These are phyloP conservation scores for Clitoria ternatea DNA, from an alignment of 306 rosid genomes.

Conservation along the genomic window DNA sequence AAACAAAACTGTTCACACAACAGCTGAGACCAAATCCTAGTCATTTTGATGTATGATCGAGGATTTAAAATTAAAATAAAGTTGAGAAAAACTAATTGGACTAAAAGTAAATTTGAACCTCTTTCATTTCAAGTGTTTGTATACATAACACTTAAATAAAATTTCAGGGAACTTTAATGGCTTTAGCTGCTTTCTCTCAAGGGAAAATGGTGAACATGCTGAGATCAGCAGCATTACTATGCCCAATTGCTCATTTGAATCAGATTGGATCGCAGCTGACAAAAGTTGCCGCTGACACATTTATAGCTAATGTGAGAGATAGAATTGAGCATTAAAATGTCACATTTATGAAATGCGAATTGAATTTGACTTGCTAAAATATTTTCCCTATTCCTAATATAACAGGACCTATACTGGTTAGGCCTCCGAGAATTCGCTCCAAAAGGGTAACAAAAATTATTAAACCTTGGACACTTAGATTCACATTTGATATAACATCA, in stretches of 20 bases:
- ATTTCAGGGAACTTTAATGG: conserved; percentile 73
- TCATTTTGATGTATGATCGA: not conserved
- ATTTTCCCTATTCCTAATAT: not conserved
- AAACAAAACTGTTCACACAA: not conserved
- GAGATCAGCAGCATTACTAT: conserved; percentile 67
- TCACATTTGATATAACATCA: no score
- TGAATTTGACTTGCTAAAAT: not conserved
- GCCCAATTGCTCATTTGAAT: conserved; percentile 73
- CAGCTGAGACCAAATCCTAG: not conserved
- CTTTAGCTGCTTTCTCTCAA: conserved; percentile 57
- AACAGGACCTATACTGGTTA: conserved; percentile 52
- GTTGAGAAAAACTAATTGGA: not conserved
- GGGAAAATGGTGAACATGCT: conserved; percentile 37
- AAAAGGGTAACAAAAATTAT: conserved; percentile 34
- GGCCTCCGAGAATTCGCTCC: conserved; percentile 57
- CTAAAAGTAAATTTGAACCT: not conserved
- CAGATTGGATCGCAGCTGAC: conserved; percentile 44
- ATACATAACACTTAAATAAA: not conserved
- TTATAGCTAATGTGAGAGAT: conserved; percentile 46
- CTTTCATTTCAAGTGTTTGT: not conserved
- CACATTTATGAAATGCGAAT: not conserved
- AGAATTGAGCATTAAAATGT: not conserved
- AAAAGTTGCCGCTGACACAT: conserved; percentile 47
- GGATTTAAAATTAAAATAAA: not conserved
- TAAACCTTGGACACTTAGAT: not conserved